A percentile compares a stretch with the other conserved stretches of the same genome.
phyloP scores from a whole-genome alignment of 1,139 yeast species.

The Saccharomycopsis hybrid region DNA sequence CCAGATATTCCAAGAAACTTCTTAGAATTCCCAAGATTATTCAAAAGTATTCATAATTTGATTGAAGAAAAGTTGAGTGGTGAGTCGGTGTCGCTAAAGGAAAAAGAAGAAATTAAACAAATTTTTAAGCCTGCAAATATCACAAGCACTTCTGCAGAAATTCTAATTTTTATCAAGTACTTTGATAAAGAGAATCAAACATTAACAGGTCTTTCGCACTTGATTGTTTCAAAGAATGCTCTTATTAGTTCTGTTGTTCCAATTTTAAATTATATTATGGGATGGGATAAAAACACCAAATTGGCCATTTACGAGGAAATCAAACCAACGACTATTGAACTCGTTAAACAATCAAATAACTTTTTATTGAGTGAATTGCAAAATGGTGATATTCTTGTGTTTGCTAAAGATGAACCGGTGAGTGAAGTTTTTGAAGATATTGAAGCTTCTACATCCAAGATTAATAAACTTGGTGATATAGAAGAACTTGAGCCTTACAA shows the following conservation, averaged over 20 bases:
- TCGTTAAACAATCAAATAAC: slow-evolving; percentile 32
- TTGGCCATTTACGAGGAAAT: slow-evolving; percentile 64
- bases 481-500: background rate
- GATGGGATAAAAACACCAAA: slow-evolving; percentile 36
- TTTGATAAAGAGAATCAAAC: slow-evolving; percentile 55
- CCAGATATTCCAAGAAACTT: slow-evolving; percentile 15
- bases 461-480: slow-evolving; percentile 6
- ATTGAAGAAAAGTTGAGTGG: slow-evolving; percentile 14
- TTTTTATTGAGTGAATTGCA: slow-evolving; percentile 56
- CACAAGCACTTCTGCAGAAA: slow-evolving; percentile 31
- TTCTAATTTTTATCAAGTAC: slow-evolving; percentile 58
- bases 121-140: slow-evolving; percentile 11
- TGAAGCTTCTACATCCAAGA: slow-evolving; percentile 3
- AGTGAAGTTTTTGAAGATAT: too few species aligned
- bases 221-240: slow-evolving; percentile 47
- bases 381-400: slow-evolving; percentile 60
- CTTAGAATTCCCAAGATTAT: slow-evolving; percentile 7
- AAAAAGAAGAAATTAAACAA: slow-evolving; percentile 22
- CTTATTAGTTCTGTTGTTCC: slow-evolving; percentile 40
- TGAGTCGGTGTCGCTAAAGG: slow-evolving; percentile 5
- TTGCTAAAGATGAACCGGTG: slow-evolving; percentile 1
- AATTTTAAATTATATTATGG: slow-evolving; percentile 39
- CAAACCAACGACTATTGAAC: slow-evolving; percentile 54
- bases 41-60: slow-evolving; percentile 19
- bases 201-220: slow-evolving; percentile 58